Conservation (phyloP, 306 rosid species). For the Parietaria judaica region DNA sequence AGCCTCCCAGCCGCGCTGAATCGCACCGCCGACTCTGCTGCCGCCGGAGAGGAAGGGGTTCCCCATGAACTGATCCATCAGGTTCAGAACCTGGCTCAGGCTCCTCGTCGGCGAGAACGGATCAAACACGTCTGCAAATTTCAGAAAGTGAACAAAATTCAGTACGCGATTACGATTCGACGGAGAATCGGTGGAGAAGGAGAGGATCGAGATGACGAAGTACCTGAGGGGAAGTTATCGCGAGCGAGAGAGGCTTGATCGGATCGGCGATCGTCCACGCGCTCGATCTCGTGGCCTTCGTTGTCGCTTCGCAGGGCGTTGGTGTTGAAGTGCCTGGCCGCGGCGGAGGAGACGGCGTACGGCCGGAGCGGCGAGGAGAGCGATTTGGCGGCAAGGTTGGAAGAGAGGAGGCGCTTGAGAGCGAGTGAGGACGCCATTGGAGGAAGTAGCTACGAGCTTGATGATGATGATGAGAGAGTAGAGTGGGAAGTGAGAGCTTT, state of each 20-base stretch:
- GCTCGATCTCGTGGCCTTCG: constrained; percentile 1
- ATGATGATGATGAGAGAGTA: not conserved
- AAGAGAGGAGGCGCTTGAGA: constrained; percentile 15
- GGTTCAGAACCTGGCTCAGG: constrained; percentile 65
- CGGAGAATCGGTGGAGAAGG: not conserved
- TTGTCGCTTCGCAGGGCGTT: constrained; percentile 21
- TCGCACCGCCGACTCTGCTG: not conserved
- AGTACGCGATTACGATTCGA: too few species aligned
- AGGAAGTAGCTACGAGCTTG: constrained; percentile 2
- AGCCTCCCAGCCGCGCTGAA: constrained; percentile 13
- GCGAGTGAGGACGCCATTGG: constrained; percentile 20
- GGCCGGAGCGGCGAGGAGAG: not conserved
- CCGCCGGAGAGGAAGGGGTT: constrained; percentile 8
- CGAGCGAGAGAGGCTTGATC: constrained; percentile 22
- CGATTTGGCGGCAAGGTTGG: constrained; percentile 14
- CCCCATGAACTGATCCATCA: constrained; percentile 50
- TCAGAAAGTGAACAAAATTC: not conserved
- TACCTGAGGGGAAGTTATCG: constrained; percentile 32
- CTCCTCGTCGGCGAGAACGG: constrained; percentile 63
- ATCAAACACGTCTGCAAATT: constrained; percentile 49
- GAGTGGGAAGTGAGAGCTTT: not conserved
- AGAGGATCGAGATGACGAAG: constrained; percentile 17
- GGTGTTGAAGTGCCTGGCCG: constrained; percentile 40
- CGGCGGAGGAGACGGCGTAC: not conserved
- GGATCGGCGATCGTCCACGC: constrained; percentile 13